Percentiles rank a stretch among this genome's conserved stretches.
Conservation (phyloP, 108 stramenopile genomes). For the Pseudonitzschia multistriata region DNA sequence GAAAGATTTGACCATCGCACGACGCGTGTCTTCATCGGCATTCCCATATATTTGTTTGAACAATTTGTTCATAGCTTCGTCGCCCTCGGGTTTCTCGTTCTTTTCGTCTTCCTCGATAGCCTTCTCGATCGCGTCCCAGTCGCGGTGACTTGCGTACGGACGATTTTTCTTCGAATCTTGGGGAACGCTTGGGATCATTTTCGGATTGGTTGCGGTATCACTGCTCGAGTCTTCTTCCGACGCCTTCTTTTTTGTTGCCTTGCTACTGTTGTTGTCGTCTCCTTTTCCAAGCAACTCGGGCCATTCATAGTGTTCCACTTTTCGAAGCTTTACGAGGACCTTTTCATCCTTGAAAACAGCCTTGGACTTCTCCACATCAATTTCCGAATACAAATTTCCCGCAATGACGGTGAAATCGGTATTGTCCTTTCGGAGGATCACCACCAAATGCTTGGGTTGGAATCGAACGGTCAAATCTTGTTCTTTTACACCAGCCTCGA, state of each 20-base stretch:
- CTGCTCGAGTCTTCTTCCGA: not conserved
- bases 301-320: constrained; percentile 73
- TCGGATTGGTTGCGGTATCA: not conserved
- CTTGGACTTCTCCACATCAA: constrained; percentile 60
- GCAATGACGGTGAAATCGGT: constrained; percentile 70
- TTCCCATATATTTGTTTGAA: constrained; percentile 94
- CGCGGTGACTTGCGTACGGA: constrained; percentile 78
- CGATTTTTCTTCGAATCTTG: constrained; percentile 30
- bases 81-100: constrained; percentile 93
- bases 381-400: constrained; percentile 70
- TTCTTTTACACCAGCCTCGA: constrained; percentile 65
- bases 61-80: constrained; percentile 94
- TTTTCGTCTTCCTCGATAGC: constrained; percentile 82
- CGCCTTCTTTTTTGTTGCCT: not conserved
- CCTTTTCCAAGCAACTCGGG: constrained; percentile 61
- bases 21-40: constrained; percentile 85
- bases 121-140: constrained; percentile 89
- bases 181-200: constrained; percentile 21
- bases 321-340: constrained; percentile 80
- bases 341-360: constrained; percentile 73
- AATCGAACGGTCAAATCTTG: constrained; percentile 67
- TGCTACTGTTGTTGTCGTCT: constrained; percentile 5
- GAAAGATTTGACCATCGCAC: constrained; percentile 97
- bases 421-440: constrained; percentile 54
- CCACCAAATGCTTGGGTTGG: constrained; percentile 52